Base-by-base conservation (phyloP, 441 rosid genomes). In the Pelargonium cotyledonis region DNA sequence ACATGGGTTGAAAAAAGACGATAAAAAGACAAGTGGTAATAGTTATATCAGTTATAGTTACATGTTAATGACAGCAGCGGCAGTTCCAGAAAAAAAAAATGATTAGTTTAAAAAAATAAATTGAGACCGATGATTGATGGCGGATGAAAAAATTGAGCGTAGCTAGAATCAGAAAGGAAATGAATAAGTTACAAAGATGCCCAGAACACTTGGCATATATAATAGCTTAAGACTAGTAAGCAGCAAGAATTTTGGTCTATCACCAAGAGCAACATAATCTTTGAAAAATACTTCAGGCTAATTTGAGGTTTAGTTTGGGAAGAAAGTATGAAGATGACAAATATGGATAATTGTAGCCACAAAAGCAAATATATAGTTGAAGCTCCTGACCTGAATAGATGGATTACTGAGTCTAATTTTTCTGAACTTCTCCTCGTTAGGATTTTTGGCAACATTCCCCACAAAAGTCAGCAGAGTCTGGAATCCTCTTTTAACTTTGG, bases 401-500 rank as follows among this genome's bases (percentile, higher is more conserved):
- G 84, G 90, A 78, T 95, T 95, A 63, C 70, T 84, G 64, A 90
- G 83, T 82, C 98, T 85, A 71, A 95, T 95, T 84, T 95, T 95
- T 72, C 97, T 81, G 83, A 83, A 95, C 83, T 89, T 95, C 83
- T 90, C 98, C 79, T 95, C 96, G 15, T 77, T 81, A 62, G 96
- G 98, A 76, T 82, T 90, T 83, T 83, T 95, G 63, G 89, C 96
- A 19, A 90, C 96, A 75, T 95, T 95, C 69, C 97, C 97, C 18
- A 92, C 69, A 80, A 90, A 95, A 14, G 96, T 87, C 68, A 92
- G 84, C 68, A 95, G 93, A 16, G 99, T 92, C 82, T 90, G 93
- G 78, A 95, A 90, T 46, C 97, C 99, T 78, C 85, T 85, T 86
- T 92, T 90, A 79, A 92, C 97, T 82, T 86, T 90, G 71, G 85